A percentile compares a stretch with the other conserved stretches of the same genome.
Conservation (phyloP, 75 land plant species). For the Picea glauca region DNA sequence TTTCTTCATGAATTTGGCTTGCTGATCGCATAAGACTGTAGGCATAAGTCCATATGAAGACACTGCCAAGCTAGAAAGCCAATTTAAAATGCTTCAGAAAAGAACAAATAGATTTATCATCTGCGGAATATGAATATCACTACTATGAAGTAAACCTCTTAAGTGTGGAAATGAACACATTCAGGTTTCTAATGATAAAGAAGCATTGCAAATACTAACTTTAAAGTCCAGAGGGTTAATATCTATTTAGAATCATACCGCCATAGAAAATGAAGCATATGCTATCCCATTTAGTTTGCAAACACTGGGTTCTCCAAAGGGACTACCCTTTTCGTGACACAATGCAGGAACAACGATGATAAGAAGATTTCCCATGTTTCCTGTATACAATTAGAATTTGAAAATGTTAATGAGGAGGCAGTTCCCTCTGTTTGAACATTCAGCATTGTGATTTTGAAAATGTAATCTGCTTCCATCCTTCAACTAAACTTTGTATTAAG, state of each 20-base stretch:
- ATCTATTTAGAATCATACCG: conserved; percentile 35
- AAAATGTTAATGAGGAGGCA: background rate
- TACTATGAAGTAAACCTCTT: too few species aligned
- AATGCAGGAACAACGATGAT: conserved; percentile 67
- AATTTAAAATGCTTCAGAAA: background rate
- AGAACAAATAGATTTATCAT: too few species aligned
- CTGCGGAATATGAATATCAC: too few species aligned
- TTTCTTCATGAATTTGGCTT: background rate
- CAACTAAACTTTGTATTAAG: background rate
- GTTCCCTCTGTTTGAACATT: background rate
- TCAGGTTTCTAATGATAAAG: background rate
- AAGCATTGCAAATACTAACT: background rate
- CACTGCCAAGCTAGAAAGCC: conserved; percentile 62
- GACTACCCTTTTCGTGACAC: conserved; percentile 64
- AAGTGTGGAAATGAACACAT: too few species aligned
- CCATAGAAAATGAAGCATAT: conserved; percentile 84
- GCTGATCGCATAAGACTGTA: conserved; percentile 24
- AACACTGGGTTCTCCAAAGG: conserved; percentile 45
- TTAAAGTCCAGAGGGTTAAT: background rate
- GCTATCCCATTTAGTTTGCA: conserved; percentile 56
- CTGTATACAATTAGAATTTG: conserved; percentile 19
- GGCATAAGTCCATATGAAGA: conserved; percentile 73
- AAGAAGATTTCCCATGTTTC: conserved; percentile 75
- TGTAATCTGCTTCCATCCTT: background rate
- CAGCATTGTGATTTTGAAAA: background rate